Evolutionary conservation across 495 filamentous ascomycete genomes (phyloP).

Genomic region (Talaromyces nanjingensis): DNA sequence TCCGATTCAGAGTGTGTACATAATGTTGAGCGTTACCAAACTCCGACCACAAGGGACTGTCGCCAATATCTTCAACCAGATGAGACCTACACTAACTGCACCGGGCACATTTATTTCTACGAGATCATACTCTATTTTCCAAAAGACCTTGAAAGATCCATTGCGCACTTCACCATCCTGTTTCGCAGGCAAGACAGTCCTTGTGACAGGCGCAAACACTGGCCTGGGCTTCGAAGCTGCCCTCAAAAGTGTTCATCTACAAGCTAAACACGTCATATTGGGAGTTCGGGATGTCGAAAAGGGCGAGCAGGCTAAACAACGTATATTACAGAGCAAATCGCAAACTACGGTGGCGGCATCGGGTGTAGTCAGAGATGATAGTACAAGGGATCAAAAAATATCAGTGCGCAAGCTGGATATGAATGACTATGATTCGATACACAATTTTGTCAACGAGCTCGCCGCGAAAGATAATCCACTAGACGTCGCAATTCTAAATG

Average conservation of each 20-base stretch:
- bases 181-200: conserved; percentile 14
- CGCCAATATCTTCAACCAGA: neutral
- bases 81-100: neutral
- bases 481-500: conserved; percentile 19
- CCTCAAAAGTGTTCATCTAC: conserved; percentile 8
- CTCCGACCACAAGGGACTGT: neutral
- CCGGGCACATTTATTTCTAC: neutral
- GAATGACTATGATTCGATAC: conserved; percentile 20
- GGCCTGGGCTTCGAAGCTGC: conserved; percentile 18
- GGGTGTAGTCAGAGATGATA: conserved; percentile 3
- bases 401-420: conserved; percentile 20
- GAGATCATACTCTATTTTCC: neutral
- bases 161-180: neutral
- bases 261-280: conserved; percentile 13
- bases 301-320: conserved; percentile 9
- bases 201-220: conserved; percentile 19
- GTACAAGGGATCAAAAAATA: neutral
- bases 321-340: neutral
- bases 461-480: conserved; percentile 3
- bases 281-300: conserved; percentile 11
- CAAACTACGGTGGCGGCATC: neutral
- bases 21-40: neutral
- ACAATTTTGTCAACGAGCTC: conserved; percentile 17
- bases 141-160: neutral
- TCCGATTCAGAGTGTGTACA: too few relatives aligned